phyloP scores from a whole-genome alignment of 2,329 filamentous ascomycete genomes.

The Venturia asperata region DNA sequence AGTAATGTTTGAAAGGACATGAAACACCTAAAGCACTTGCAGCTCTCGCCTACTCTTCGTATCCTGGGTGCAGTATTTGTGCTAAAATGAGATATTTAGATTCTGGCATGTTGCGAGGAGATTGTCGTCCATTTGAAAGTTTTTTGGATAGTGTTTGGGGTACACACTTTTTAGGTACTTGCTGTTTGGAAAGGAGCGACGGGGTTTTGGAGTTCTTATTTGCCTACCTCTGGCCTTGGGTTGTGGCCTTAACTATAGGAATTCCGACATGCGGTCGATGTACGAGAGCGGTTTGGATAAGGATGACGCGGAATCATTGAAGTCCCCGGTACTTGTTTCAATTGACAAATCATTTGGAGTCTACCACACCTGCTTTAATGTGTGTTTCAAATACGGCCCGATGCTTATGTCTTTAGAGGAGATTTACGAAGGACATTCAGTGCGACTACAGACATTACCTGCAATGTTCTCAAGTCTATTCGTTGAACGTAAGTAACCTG shows the following conservation, averaged over 20 bases:
- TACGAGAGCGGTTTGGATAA: neutral
- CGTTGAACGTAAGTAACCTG: too few species aligned
- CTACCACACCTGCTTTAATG: neutral
- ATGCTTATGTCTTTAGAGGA: too few species aligned
- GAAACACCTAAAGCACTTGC: neutral
- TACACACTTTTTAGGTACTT: neutral
- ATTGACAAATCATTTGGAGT: neutral
- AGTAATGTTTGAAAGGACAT: slow-evolving; percentile 26
- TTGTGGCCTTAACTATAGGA: neutral
- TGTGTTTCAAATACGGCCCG: too few species aligned
- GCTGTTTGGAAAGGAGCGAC: slow-evolving; percentile 13
- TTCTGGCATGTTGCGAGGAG: neutral
- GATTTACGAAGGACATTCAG: too few species aligned
- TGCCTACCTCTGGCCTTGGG: neutral
- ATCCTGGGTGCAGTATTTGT: neutral
- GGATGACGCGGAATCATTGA: neutral
- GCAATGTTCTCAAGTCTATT: too few species aligned
- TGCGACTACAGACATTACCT: too few species aligned
- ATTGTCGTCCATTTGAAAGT: neutral
- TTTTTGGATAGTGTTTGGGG: neutral
- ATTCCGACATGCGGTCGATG: neutral
- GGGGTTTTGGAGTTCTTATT: slow-evolving; percentile 9
- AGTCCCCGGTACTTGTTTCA: neutral
- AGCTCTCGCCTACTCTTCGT: neutral
- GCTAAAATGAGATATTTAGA: slow-evolving; percentile 11